These are phyloP conservation scores for Yamadazyma siamensis DNA, from an alignment of 1,139 yeast species.

Conservation along the genomic window DNA sequence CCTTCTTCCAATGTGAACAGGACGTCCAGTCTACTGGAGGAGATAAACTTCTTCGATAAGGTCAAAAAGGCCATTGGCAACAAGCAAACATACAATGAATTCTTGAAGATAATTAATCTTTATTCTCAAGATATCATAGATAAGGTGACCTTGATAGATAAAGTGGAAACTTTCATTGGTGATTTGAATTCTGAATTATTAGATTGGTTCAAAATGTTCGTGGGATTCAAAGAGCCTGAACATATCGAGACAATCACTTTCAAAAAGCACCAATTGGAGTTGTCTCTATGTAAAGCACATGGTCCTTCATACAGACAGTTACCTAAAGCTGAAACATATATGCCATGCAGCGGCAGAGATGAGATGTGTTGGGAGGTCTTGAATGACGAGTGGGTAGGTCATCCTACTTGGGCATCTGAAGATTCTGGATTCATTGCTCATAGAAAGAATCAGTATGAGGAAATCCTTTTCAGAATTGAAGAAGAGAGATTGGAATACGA, in stretches of 20 bases:
- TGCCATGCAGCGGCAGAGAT: constrained; percentile 98
- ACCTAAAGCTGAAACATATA: constrained; percentile 91
- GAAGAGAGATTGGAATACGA: constrained; percentile 98
- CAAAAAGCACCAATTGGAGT: constrained; percentile 86
- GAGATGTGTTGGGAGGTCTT: constrained; percentile 99
- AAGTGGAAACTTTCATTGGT: constrained; percentile 84
- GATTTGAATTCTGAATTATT: constrained; percentile 69
- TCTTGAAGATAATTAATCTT: constrained; percentile 78
- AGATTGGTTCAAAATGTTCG: constrained; percentile 89
- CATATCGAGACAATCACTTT: constrained; percentile 84
- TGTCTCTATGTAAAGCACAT: constrained; percentile 79
- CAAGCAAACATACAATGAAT: constrained; percentile 87
- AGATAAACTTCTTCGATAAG: constrained; percentile 84
- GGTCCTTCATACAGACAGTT: constrained; percentile 93
- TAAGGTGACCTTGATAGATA: constrained; percentile 73
- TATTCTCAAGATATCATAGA: constrained; percentile 90
- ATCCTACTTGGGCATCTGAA: constrained; percentile 99
- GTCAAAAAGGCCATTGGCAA: constrained; percentile 88
- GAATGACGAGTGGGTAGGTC: constrained; percentile 99
- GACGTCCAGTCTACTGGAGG: constrained; percentile 69
- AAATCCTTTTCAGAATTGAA: constrained; percentile 88
- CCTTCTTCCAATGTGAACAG: constrained; percentile 56
- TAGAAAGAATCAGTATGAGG: constrained; percentile 96
- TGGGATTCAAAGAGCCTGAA: constrained; percentile 79
- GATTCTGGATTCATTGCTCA: constrained; percentile 98